Conservation (phyloP, 805 yeast genomes). For the Ogataea polymorpha region DNA sequence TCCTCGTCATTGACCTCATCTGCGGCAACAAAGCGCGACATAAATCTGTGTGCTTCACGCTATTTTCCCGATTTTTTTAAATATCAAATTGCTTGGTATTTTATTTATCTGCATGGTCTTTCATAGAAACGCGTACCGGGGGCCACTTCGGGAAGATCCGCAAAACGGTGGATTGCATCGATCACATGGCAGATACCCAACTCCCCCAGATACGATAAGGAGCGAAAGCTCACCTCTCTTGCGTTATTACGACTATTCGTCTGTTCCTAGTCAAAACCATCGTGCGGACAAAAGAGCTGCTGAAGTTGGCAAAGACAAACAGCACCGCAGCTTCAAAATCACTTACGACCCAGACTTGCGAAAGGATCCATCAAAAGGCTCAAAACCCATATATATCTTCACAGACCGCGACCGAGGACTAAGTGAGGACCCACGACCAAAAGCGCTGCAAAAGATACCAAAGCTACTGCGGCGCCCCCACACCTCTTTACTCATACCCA, state of each 20-base stretch:
- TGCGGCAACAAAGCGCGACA: slow-evolving; percentile 24
- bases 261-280: slow-evolving; percentile 22
- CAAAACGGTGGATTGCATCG: background rate
- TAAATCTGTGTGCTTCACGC: slow-evolving; percentile 1
- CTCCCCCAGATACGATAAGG: slow-evolving; percentile 4
- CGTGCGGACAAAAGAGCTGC: slow-evolving; percentile 4
- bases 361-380: slow-evolving; percentile 31
- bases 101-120: slow-evolving; percentile 1
- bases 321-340: slow-evolving; percentile 32
- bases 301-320: background rate
- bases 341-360: slow-evolving; percentile 50
- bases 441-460: slow-evolving; percentile 4
- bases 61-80: background rate
- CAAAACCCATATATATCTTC: slow-evolving; percentile 36
- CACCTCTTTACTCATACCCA: slow-evolving; percentile 20
- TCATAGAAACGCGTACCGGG: slow-evolving; percentile 7
- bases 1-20: slow-evolving; percentile 20
- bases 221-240: background rate
- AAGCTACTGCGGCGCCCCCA: slow-evolving; percentile 11
- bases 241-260: slow-evolving; percentile 16
- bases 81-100: slow-evolving; percentile 1
- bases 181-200: background rate
- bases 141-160: slow-evolving; percentile 1
- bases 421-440: slow-evolving; percentile 22
- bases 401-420: slow-evolving; percentile 33